These are phyloP conservation scores for Rubroshorea leprosula DNA, from an alignment of 345 rosid genomes.

Conservation along the genomic window DNA sequence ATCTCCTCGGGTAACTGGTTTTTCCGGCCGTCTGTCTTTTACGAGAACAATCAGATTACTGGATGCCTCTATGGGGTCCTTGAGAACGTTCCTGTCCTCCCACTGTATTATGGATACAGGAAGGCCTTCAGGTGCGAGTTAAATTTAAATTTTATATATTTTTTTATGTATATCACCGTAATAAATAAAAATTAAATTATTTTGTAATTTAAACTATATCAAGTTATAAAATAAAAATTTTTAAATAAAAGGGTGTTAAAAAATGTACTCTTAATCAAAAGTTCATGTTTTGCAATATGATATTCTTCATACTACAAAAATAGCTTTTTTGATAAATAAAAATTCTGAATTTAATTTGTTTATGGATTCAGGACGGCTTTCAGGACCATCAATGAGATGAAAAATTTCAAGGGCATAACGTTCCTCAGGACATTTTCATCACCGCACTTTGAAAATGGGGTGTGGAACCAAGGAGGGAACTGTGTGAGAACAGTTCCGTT, in stretches of 20 bases:
- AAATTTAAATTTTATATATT: no score
- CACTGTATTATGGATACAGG: slow-evolving; percentile 56
- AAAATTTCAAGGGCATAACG: slow-evolving; percentile 53
- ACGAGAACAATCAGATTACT: slow-evolving; percentile 28
- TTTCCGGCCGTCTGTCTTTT: slow-evolving; percentile 53
- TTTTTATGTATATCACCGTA: no score
- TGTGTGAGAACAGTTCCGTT: slow-evolving; percentile 57
- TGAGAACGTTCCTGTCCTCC: slow-evolving; percentile 46
- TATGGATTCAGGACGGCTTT: slow-evolving; percentile 44
- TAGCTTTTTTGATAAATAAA: no score
- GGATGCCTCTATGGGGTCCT: slow-evolving; percentile 68
- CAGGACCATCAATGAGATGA: slow-evolving; percentile 41
- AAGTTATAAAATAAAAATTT: no score
- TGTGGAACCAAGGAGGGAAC: slow-evolving; percentile 76
- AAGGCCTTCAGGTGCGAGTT: slow-evolving; percentile 44
- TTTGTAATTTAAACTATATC: no score
- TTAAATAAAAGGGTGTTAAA: no score
- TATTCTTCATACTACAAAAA: no score
- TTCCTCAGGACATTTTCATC: slow-evolving; percentile 68
- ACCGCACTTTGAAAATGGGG: slow-evolving; percentile 69
- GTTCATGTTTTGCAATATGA: no score
- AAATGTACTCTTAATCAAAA: no score
- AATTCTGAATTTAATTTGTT: no score
- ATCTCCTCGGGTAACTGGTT: slow-evolving; percentile 79
- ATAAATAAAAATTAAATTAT: no score